Base-by-base conservation (phyloP, 2,329 filamentous ascomycete species). In the Cytospora paraplurivora region DNA sequence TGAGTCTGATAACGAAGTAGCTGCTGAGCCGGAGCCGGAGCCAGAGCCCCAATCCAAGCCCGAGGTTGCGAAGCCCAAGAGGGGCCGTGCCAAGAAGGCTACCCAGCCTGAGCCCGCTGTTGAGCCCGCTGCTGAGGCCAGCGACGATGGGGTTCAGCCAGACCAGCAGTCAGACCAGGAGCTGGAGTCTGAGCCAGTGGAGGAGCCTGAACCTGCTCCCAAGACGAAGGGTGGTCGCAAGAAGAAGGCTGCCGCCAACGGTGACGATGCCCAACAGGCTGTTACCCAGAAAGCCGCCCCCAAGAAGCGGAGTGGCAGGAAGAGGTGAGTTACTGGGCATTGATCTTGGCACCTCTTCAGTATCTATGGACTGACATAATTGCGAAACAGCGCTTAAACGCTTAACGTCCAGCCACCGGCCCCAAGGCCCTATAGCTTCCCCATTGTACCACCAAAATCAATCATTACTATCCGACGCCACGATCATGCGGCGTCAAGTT, bases 61-160 rank as follows among this genome's bases (percentile, higher is more conserved):
- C 7, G 82, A 83, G 59, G 80, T 78, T 33, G 79, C 79, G 49
- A 80, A 79, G 56, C 79, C 79, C 49, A 81, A 81, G 33, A 77
- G 55, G 50, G n/a, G 21, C 15, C 27, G 52, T 33, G 67, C 72
- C 59, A 76, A 71, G 66, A 71, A 72, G 60, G 68, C 69, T 27
- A 66, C 62, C 15, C 62, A 67, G 34, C 65, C 66, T n/a, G 60
- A 65, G 17, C 54, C 33, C 17, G 64, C 62, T 19, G 37, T 50
- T 3, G 41, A 59, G 62, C 38, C 21, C 10, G 38, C 59, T 19
- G 61, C 83, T 64, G 82, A 80, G 68, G 82, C 81, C n/a, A n/a
- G 7, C 41, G 41, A 44, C 17, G 41, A 3, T 12, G 82, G 79
- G 50, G 79, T 76, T 12, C 82, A 82, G 61, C 79, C 79, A 49